Evolutionary conservation across 2,329 filamentous ascomycete genomes (phyloP), one percentile per base, ranked within the genome.

Genomic region (Emericellopsis cladophorae): DNA sequence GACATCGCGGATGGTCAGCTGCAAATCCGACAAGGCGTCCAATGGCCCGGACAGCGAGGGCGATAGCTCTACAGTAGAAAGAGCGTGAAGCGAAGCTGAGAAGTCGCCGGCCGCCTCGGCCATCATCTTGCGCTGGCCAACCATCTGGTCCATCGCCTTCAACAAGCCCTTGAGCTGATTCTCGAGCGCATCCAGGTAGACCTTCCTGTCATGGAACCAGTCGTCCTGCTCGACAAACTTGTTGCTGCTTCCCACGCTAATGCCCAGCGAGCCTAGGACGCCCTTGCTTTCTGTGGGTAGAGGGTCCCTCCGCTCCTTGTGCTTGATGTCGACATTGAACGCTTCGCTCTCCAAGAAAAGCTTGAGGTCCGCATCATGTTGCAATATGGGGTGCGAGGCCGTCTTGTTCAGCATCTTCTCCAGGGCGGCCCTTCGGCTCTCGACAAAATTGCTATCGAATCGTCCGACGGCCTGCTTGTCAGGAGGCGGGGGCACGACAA

Each of bases 221-320:
- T 98, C 92, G 58, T 98, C 92, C 56, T 96, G 92, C 62, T 98
- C 92, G 32, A 98, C 79, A 63, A 98, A 98, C 61, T 98, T 98
- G 52, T 74, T 80, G 41, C 78, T 72, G 44, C 79, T 74, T 24
- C 89, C 84, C 22, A 90, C 79, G 46, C 73, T 84, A 46, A 92
- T 74, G 18, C 87, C 86, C 41, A 95, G 72, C 14, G 81, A 85
- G 52, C 88, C 86, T 51, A 96, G 77, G 67, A 96, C 82, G 41
- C 92, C 89, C 64, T 96, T 96, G 65, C 80, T 94, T 63, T 96
- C 92, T 34, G 78, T 79, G 4, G 93, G 71, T 40, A 87, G 78
- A 2, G 86, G 85, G 44, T 95, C 88, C 53, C 87, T 82, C 41
- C 90, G 80, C 60, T 96, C 90, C 62, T 95, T 95, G 65, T 98